Evolutionary conservation across 2,329 filamentous ascomycete species (phyloP).

Genomic region (Diplodia mutila): DNA sequence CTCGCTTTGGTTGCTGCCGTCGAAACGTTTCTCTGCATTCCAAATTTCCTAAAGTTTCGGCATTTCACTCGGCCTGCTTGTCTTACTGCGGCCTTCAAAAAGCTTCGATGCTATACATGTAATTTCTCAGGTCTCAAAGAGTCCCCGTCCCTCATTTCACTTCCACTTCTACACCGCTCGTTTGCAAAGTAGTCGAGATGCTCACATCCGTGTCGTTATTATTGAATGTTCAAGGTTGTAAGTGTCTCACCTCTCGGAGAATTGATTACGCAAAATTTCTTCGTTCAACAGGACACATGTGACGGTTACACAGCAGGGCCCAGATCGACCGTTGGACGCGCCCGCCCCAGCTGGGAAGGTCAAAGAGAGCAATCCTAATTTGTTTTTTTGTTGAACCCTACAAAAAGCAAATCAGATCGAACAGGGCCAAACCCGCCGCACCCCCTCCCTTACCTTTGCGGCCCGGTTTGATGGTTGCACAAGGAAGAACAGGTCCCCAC

Average conservation of each 20-base stretch:
- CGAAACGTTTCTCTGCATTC: slow-evolving; percentile 1
- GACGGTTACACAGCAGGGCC: slow-evolving; percentile 17
- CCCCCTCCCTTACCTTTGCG: slow-evolving; percentile 6
- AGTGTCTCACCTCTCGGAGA: slow-evolving; percentile 18
- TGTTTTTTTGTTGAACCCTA: slow-evolving; percentile 23
- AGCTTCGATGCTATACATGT: background rate
- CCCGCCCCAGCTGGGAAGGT: background rate
- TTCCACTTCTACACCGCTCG: background rate
- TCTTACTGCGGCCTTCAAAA: background rate
- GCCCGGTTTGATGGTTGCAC: slow-evolving; percentile 12
- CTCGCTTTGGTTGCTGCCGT: slow-evolving; percentile 3
- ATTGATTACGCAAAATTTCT: slow-evolving; percentile 21
- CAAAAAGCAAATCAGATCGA: slow-evolving; percentile 9
- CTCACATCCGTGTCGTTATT: background rate
- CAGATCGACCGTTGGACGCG: background rate
- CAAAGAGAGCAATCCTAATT: background rate
- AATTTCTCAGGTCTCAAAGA: slow-evolving; percentile 2
- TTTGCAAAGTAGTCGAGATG: background rate
- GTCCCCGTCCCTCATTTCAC: background rate
- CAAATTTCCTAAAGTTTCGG: slow-evolving; percentile 2
- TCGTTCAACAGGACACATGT: slow-evolving; percentile 13
- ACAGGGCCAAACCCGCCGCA: background rate
- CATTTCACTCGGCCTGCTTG: slow-evolving; percentile 4
- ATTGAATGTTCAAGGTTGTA: background rate
- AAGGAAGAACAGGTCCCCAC: background rate